phyloP scores from a whole-genome alignment of 2,329 filamentous ascomycete species.

The Stachybotrys elegans region DNA sequence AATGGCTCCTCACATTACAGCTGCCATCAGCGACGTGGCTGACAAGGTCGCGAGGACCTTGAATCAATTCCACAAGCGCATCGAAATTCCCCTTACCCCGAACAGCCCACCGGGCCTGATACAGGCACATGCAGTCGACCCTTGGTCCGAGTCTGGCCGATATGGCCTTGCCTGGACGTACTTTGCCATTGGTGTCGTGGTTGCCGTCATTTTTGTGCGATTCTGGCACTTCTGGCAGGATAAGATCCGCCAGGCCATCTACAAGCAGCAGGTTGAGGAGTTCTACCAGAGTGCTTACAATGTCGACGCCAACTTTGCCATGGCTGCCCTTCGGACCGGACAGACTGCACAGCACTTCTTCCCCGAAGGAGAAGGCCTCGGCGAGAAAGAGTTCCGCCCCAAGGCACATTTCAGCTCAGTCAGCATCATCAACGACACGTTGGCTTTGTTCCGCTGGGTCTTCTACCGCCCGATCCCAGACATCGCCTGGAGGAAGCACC shows the following conservation, averaged over 20 bases:
- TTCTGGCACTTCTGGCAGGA: constrained; percentile 90
- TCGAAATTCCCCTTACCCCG: constrained; percentile 54
- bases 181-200: constrained; percentile 70
- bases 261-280: constrained; percentile 74
- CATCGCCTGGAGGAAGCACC: constrained; percentile 59
- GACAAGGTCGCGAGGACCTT: constrained; percentile 28
- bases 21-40: constrained; percentile 24
- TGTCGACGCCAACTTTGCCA: constrained; percentile 42
- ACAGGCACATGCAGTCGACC: constrained; percentile 64
- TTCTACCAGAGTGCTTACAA: constrained; percentile 52
- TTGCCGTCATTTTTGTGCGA: constrained; percentile 62
- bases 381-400: constrained; percentile 52
- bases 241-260: constrained; percentile 83
- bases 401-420: constrained; percentile 75
- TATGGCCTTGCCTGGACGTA: constrained; percentile 87
- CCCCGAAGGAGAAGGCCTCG: constrained; percentile 55
- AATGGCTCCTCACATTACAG: constrained; percentile 35
- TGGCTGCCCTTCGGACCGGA: constrained; percentile 41
- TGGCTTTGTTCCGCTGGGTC: constrained; percentile 81
- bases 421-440: constrained; percentile 66
- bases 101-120: constrained; percentile 57
- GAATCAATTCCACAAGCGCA: constrained; percentile 44
- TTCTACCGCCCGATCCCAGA: constrained; percentile 85
- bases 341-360: constrained; percentile 67
- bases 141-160: constrained; percentile 77